These are phyloP conservation scores for Exophiala lecanii-corni DNA, from an alignment of 2,329 filamentous ascomycete species.

Conservation along the genomic window DNA sequence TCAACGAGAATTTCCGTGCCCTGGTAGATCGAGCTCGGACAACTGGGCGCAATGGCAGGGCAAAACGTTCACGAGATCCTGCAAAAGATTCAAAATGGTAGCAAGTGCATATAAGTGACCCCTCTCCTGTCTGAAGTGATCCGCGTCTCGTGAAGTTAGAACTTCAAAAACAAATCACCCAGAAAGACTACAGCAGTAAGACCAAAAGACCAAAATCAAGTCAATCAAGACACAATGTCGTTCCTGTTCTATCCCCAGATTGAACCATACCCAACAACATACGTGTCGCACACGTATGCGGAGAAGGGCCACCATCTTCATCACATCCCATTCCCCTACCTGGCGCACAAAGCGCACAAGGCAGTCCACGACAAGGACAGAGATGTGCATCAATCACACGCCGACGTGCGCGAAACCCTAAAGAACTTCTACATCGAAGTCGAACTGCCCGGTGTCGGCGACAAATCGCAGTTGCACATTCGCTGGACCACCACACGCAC, in stretches of 20 bases:
- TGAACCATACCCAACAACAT: constrained; percentile 20
- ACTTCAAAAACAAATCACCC: too few relatives aligned
- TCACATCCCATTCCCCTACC: constrained; percentile 16
- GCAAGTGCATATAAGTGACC: too few relatives aligned
- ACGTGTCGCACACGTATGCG: constrained; percentile 20
- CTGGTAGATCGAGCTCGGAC: neutral
- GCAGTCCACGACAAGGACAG: constrained; percentile 19
- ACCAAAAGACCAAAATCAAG: too few relatives aligned
- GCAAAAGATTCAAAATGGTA: too few relatives aligned
- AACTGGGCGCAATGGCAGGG: too few relatives aligned
- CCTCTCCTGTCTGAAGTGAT: too few relatives aligned
- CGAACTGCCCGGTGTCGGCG: constrained; percentile 24
- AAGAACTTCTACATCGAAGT: constrained; percentile 25
- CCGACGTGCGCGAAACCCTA: constrained; percentile 22
- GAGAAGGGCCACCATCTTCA: constrained; percentile 19
- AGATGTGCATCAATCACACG: constrained; percentile 17
- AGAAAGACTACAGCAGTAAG: too few relatives aligned
- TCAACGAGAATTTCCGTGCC: neutral
- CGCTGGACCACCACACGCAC: constrained; percentile 22
- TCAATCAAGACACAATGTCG: constrained; percentile 9
- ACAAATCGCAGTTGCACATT: constrained; percentile 18
- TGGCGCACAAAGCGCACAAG: constrained; percentile 18
- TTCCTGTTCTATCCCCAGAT: constrained; percentile 17
- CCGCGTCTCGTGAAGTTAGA: too few relatives aligned
- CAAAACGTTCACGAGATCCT: too few relatives aligned